These are phyloP conservation scores for Ophiostoma tasmaniense DNA, from an alignment of 2,329 filamentous ascomycete species.

Conservation along the genomic window DNA sequence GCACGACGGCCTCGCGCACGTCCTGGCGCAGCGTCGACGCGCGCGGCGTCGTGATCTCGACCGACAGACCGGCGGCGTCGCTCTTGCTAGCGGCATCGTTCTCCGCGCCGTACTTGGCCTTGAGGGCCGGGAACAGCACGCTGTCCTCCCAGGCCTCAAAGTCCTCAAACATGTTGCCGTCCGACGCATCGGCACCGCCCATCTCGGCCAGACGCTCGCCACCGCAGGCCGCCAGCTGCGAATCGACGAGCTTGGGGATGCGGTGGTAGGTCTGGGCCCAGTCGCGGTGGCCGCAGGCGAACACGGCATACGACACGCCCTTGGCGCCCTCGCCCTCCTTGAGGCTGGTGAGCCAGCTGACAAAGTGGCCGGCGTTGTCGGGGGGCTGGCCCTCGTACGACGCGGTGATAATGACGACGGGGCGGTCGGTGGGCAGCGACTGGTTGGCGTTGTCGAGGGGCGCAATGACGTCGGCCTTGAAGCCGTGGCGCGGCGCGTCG, in stretches of 20 bases:
- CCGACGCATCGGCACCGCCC: conserved; percentile 51
- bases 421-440: conserved; percentile 49
- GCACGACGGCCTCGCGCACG: conserved; percentile 45
- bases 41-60: conserved; percentile 40
- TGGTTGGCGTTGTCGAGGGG: conserved; percentile 54
- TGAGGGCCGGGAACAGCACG: conserved; percentile 42
- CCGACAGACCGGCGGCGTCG: conserved; percentile 27
- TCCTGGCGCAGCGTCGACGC: conserved; percentile 38
- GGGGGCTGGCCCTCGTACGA: conserved; percentile 66
- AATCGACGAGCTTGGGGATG: conserved; percentile 55
- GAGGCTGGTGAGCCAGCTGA: conserved; percentile 9
- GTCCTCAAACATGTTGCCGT: conserved; percentile 58
- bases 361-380: conserved; percentile 54
- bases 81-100: not conserved
- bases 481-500: conserved; percentile 49
- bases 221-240: conserved; percentile 42
- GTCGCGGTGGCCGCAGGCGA: conserved; percentile 49
- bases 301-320: conserved; percentile 55
- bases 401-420: conserved; percentile 58
- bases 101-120: conserved; percentile 31
- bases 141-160: conserved; percentile 61
- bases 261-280: conserved; percentile 57
- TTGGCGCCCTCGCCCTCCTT: conserved; percentile 3
- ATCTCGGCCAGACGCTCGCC: conserved; percentile 38
- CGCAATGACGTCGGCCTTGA: conserved; percentile 39